A percentile compares a stretch with the other conserved stretches of the same genome.
These are phyloP conservation scores for Calonectria honghensis DNA, from an alignment of 2,329 filamentous ascomycete species.

Conservation along the genomic window DNA sequence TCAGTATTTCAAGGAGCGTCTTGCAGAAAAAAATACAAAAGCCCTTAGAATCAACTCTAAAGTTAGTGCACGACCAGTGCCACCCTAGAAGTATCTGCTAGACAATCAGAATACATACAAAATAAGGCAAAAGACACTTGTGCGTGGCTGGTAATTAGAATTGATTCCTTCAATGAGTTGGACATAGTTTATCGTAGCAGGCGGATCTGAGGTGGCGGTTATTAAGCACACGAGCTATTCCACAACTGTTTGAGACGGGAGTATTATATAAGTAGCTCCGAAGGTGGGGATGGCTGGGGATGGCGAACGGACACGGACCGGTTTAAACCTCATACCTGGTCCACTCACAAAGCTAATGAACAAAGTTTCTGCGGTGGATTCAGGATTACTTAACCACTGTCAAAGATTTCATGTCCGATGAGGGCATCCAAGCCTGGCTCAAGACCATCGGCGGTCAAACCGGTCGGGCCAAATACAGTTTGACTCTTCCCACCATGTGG, in stretches of 20 bases:
- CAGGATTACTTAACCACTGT: background rate
- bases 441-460: background rate
- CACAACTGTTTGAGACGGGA: background rate
- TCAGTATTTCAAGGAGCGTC: too few species aligned
- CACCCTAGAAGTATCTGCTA: too few species aligned
- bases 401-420: background rate
- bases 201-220: too few species aligned
- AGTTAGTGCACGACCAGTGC: too few species aligned
- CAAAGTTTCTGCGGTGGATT: background rate
- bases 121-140: too few species aligned
- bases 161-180: too few species aligned
- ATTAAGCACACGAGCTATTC: too few species aligned
- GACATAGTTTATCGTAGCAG: too few species aligned
- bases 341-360: background rate
- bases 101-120: too few species aligned
- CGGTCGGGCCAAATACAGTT: background rate
- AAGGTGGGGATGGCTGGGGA: background rate
- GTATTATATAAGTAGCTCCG: conserved; percentile 1
- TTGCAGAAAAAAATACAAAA: too few species aligned
- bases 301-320: background rate
- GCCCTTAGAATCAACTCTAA: too few species aligned
- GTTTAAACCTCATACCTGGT: background rate
- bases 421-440: background rate
- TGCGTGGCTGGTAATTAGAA: too few species aligned
- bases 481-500: background rate